These are phyloP conservation scores for Kewa caespitosa DNA, from an alignment of 179 eudicot genomes.

Conservation along the genomic window DNA sequence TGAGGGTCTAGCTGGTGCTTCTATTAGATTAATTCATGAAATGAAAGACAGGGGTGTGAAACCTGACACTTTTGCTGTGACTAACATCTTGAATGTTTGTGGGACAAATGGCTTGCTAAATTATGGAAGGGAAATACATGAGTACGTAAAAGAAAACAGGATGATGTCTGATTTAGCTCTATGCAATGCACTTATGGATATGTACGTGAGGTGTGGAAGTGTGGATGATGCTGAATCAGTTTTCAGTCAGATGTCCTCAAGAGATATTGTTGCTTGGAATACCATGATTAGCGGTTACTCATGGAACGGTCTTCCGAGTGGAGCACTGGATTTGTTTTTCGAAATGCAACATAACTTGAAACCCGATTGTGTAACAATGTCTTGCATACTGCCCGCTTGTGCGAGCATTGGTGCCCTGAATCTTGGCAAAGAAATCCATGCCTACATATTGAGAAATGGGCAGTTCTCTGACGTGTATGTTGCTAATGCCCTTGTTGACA, in stretches of 20 bases:
- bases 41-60: constrained; percentile 50
- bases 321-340: constrained; percentile 49
- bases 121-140: constrained; percentile 60
- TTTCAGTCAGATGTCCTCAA: constrained; percentile 44
- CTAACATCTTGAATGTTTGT: constrained; percentile 70
- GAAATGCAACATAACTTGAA: constrained; percentile 47
- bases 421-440: constrained; percentile 74
- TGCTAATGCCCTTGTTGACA: constrained; percentile 78
- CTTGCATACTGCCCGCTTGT: constrained; percentile 71
- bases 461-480: constrained; percentile 56
- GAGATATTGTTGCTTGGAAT: constrained; percentile 69
- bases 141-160: constrained; percentile 51
- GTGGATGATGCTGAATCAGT: constrained; percentile 53
- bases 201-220: constrained; percentile 75
- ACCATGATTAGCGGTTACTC: constrained; percentile 73
- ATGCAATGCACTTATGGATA: constrained; percentile 75
- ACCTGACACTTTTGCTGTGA: constrained; percentile 58
- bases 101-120: constrained; percentile 55
- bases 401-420: constrained; percentile 54
- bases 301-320: constrained; percentile 48
- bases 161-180: constrained; percentile 46
- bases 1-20: constrained; percentile 45
- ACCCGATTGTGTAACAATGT: constrained; percentile 64
- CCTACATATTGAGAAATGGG: constrained; percentile 44
- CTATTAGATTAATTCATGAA: constrained; percentile 40